Conservation (phyloP, 495 filamentous ascomycete species). For the Penicillium alfredii region DNA sequence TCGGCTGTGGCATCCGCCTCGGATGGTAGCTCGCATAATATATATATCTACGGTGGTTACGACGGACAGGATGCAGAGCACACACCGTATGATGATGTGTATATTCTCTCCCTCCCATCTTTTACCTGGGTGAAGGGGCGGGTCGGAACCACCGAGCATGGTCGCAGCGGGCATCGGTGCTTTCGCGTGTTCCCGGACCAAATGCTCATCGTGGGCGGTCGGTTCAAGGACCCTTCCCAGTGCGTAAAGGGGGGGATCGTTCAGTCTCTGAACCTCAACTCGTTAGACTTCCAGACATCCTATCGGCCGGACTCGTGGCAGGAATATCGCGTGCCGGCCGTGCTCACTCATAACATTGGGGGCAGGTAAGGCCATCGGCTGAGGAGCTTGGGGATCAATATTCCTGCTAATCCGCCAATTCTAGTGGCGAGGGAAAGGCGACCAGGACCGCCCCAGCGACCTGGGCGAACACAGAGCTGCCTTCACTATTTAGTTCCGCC, state of each 20-base stretch:
- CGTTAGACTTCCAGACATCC: constrained; percentile 45
- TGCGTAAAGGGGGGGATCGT: constrained; percentile 54
- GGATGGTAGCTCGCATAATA: constrained; percentile 59
- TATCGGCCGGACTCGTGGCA: constrained; percentile 56
- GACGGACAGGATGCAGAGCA: constrained; percentile 37
- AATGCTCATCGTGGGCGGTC: constrained; percentile 66
- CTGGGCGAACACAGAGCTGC: too few species aligned
- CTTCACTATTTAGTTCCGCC: too few species aligned
- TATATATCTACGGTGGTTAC: constrained; percentile 73
- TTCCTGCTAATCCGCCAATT: too few species aligned
- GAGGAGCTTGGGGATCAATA: too few species aligned
- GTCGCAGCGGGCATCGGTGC: constrained; percentile 58
- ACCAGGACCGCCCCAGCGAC: too few species aligned
- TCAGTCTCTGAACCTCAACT: constrained; percentile 60
- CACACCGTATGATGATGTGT: constrained; percentile 58
- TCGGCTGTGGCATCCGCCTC: constrained; percentile 56
- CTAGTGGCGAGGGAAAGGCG: too few species aligned
- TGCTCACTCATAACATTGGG: too few species aligned
- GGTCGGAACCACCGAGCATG: constrained; percentile 39
- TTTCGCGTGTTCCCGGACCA: constrained; percentile 64
- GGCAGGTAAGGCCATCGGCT: too few species aligned
- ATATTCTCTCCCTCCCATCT: constrained; percentile 66
- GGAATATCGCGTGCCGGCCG: constrained; percentile 58
- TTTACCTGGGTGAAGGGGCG: constrained; percentile 69
- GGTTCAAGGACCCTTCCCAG: constrained; percentile 8